phyloP scores from a whole-genome alignment of 2,329 filamentous ascomycete genomes.

The Alternaria solani region DNA sequence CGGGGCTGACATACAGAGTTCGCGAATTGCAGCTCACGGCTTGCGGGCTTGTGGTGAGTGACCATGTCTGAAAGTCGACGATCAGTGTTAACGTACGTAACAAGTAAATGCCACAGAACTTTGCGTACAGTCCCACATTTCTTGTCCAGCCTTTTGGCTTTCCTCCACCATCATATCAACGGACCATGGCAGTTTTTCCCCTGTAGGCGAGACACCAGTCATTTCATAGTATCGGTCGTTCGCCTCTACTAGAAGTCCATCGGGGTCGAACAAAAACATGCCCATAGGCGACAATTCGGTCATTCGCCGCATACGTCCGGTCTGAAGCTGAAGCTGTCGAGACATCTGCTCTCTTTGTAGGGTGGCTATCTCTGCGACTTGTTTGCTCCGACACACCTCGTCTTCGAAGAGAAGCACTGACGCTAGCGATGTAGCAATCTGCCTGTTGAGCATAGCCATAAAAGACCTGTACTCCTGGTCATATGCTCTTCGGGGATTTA shows the following conservation, averaged over 20 bases:
- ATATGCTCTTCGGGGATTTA: slow-evolving; percentile 46
- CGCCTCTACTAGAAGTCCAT: slow-evolving; percentile 53
- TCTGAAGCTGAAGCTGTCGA: slow-evolving; percentile 40
- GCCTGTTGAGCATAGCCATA: slow-evolving; percentile 41
- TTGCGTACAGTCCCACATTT: slow-evolving; percentile 49
- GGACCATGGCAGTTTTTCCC: slow-evolving; percentile 54
- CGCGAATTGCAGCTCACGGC: slow-evolving; percentile 56
- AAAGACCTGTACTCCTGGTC: slow-evolving; percentile 46
- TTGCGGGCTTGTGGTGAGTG: slow-evolving; percentile 47
- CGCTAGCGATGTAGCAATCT: slow-evolving; percentile 45
- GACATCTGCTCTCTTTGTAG: slow-evolving; percentile 40
- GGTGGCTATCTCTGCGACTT: slow-evolving; percentile 38
- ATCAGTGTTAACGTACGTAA: neutral
- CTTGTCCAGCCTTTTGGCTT: slow-evolving; percentile 42
- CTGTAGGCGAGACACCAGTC: slow-evolving; percentile 54
- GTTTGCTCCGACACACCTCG: slow-evolving; percentile 39
- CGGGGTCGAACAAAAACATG: slow-evolving; percentile 47
- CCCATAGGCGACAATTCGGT: slow-evolving; percentile 45
- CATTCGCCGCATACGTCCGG: slow-evolving; percentile 46
- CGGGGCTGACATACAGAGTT: slow-evolving; percentile 41
- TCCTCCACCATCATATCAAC: slow-evolving; percentile 52
- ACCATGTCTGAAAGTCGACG: slow-evolving; percentile 31
- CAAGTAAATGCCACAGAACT: neutral
- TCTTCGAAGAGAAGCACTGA: slow-evolving; percentile 46
- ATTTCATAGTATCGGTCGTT: slow-evolving; percentile 61